These are phyloP conservation scores for Magnusiomyces tetraspermus DNA, from an alignment of 1,139 yeast species.

Conservation along the genomic window DNA sequence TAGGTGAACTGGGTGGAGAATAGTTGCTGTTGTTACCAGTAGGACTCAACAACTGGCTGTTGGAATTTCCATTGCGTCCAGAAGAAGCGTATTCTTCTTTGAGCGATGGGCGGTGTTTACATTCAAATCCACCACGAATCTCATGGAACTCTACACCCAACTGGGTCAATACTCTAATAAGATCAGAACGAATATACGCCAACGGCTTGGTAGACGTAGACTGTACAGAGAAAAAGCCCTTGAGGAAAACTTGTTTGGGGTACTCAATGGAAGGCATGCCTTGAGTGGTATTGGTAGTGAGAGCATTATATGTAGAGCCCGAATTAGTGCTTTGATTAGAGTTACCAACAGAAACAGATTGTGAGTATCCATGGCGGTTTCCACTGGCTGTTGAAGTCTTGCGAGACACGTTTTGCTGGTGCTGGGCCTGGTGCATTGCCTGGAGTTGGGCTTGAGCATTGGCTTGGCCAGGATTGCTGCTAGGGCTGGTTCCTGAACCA, in stretches of 20 bases:
- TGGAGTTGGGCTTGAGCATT: neutral
- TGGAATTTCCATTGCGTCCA: neutral
- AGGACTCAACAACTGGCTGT: neutral
- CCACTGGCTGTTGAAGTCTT: neutral
- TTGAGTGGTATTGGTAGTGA: conserved; percentile 34
- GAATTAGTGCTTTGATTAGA: neutral
- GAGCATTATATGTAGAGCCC: conserved; percentile 2
- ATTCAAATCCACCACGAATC: conserved; percentile 89
- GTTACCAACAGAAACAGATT: conserved; percentile 7
- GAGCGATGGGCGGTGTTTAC: conserved; percentile 53
- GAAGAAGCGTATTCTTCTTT: neutral
- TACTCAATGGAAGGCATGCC: conserved; percentile 94
- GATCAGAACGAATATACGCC: conserved; percentile 78
- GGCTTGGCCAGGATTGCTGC: neutral
- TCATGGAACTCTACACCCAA: conserved; percentile 79
- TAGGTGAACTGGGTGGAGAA: conserved; percentile 11
- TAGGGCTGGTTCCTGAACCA: neutral
- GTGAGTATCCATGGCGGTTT: conserved; percentile 4
- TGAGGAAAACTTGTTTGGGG: conserved; percentile 82
- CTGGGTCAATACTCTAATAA: conserved; percentile 66
- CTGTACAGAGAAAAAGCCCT: conserved; percentile 92
- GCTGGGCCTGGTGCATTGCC: conserved; percentile 1
- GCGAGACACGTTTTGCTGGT: neutral
- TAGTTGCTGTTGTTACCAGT: neutral
- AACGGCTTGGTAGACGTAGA: conserved; percentile 90